phyloP scores from a whole-genome alignment of 2,329 filamentous ascomycete genomes.

The Pseudogymnoascus sp. region DNA sequence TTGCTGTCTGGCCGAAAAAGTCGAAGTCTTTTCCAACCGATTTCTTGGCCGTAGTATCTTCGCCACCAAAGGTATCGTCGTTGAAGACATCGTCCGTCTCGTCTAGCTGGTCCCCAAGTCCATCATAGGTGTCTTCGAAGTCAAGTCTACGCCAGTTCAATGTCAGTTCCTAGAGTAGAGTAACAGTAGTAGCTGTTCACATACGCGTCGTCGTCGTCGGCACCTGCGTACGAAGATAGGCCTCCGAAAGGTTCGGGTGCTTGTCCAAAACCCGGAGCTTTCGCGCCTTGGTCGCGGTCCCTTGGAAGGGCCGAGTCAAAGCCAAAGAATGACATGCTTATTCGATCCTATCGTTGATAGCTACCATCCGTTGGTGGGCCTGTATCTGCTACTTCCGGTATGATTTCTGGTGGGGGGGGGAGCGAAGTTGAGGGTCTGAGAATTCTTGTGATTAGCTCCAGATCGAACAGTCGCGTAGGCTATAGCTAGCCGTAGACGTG shows the following conservation, averaged over 20 bases:
- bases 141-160: conserved; percentile 56
- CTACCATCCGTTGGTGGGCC: conserved; percentile 5
- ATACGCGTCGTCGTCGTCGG: conserved; percentile 46
- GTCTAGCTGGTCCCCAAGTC: conserved; percentile 80
- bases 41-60: conserved; percentile 39
- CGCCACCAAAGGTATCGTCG: conserved; percentile 80
- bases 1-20: conserved; percentile 88
- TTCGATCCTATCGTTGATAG: neutral
- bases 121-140: conserved; percentile 97
- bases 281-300: conserved; percentile 56
- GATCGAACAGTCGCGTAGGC: neutral
- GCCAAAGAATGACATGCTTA: conserved; percentile 82
- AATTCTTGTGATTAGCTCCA: conserved; percentile 3
- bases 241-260: conserved; percentile 80
- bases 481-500: neutral
- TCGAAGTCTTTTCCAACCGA: conserved; percentile 87
- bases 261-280: conserved; percentile 74
- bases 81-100: conserved; percentile 93
- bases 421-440: neutral
- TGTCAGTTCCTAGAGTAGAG: conserved; percentile 6
- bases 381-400: conserved; percentile 3
- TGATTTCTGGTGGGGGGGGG: neutral
- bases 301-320: conserved; percentile 65
- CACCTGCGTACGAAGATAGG: conserved; percentile 53
- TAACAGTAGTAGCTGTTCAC: conserved; percentile 10